These are phyloP conservation scores for Xylariaceae sp. DNA, from an alignment of 2,329 filamentous ascomycete species.

Conservation along the genomic window DNA sequence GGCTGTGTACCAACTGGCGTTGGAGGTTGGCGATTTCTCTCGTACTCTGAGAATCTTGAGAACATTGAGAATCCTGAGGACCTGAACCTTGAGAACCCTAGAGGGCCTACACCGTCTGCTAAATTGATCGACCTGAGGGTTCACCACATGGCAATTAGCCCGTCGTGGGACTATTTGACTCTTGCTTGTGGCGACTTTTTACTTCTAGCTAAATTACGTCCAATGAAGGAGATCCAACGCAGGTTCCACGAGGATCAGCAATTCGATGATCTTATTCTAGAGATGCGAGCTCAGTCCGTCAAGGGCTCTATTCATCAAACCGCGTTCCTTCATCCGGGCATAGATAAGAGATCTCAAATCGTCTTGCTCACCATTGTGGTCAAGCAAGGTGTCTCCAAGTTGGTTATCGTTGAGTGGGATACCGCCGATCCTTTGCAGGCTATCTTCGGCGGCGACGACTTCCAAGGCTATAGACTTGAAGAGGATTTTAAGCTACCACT, in stretches of 20 bases:
- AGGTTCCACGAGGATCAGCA: slow-evolving; percentile 42
- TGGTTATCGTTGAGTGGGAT: slow-evolving; percentile 61
- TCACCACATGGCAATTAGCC: slow-evolving; percentile 72
- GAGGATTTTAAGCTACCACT: slow-evolving; percentile 57
- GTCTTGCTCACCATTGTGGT: slow-evolving; percentile 68
- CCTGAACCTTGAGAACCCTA: not conserved
- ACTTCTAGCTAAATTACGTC: slow-evolving; percentile 65
- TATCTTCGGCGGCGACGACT: slow-evolving; percentile 42
- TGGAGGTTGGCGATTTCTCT: slow-evolving; percentile 55
- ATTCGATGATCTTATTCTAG: slow-evolving; percentile 54
- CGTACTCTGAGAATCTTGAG: slow-evolving; percentile 54
- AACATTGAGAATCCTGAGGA: not conserved
- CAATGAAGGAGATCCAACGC: slow-evolving; percentile 46
- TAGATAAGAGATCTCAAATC: slow-evolving; percentile 63
- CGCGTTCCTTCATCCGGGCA: slow-evolving; percentile 74
- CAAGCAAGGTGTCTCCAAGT: slow-evolving; percentile 44
- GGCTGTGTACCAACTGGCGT: slow-evolving; percentile 33
- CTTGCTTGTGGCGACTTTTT: slow-evolving; percentile 70
- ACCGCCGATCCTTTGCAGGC: slow-evolving; percentile 43
- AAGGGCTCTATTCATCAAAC: slow-evolving; percentile 78
- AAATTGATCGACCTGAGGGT: slow-evolving; percentile 51
- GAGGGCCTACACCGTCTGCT: slow-evolving; percentile 4
- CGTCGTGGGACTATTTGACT: slow-evolving; percentile 64
- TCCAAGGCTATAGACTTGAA: slow-evolving; percentile 47
- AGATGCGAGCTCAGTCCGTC: slow-evolving; percentile 42